phyloP scores from a whole-genome alignment of 139 green algal species.

The Chlorella sp. region DNA sequence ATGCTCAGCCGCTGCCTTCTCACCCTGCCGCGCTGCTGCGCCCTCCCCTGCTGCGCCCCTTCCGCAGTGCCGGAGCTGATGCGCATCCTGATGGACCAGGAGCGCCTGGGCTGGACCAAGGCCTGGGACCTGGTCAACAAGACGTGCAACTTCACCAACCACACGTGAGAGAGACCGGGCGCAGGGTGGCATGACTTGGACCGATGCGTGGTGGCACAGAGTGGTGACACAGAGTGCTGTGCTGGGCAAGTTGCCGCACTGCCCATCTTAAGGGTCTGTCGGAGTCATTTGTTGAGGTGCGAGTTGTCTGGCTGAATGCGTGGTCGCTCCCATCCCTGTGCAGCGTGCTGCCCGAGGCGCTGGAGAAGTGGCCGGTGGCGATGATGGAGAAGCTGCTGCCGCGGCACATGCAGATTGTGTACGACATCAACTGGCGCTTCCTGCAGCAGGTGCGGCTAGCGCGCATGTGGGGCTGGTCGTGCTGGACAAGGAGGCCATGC shows the following conservation, averaged over 20 bases:
- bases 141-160: conserved; percentile 98
- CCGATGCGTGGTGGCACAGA: too few relatives aligned
- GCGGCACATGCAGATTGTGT: conserved; percentile 99
- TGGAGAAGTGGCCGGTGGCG: conserved; percentile 95
- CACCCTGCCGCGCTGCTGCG: too few relatives aligned
- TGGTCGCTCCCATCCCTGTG: background rate
- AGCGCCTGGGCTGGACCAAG: conserved; percentile 93
- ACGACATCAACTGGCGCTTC: conserved; percentile 99
- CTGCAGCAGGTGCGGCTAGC: conserved; percentile 74
- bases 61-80: conserved; percentile 94
- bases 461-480: background rate
- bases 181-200: too few relatives aligned
- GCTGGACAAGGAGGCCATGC: too few relatives aligned
- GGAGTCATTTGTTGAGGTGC: too few relatives aligned
- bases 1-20: too few relatives aligned
- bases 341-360: conserved; percentile 93
- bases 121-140: conserved; percentile 87
- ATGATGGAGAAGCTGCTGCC: conserved; percentile 97
- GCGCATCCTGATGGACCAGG: conserved; percentile 96
- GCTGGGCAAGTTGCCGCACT: too few relatives aligned
- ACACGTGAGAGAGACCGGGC: conserved; percentile 69
- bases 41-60: background rate
- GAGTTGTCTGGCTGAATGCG: too few relatives aligned
- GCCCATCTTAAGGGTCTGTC: too few relatives aligned
- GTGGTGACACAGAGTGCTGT: too few relatives aligned